Evolutionary conservation across 345 rosid species (phyloP).

Genomic region (Lepidium africanum): DNA sequence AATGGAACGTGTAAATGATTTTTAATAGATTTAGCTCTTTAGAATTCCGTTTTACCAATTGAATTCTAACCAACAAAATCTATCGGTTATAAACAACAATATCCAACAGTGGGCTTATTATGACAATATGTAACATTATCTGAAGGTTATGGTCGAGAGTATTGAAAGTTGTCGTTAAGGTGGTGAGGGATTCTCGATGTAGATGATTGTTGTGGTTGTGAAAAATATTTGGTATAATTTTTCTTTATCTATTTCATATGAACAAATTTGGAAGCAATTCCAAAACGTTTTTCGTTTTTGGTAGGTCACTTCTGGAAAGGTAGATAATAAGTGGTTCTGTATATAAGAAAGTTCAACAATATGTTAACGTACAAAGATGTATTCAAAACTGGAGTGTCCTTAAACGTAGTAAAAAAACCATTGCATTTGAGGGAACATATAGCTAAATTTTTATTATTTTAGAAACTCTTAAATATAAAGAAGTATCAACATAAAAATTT

Average conservation of each 20-base stretch:
- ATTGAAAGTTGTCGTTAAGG: constrained; percentile 65
- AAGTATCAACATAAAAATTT: neutral
- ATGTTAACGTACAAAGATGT: constrained; percentile 82
- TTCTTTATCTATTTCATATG: neutral
- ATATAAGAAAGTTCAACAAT: constrained; percentile 98
- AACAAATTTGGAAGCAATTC: neutral
- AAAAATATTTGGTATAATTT: constrained; percentile 63
- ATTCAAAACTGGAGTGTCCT: constrained; percentile 92
- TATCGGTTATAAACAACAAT: too few species aligned
- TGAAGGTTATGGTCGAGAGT: constrained; percentile 89
- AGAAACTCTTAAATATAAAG: neutral
- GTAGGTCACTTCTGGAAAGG: constrained; percentile 71
- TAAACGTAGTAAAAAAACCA: constrained; percentile 51
- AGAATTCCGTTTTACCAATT: too few species aligned
- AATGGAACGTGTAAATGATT: too few species aligned
- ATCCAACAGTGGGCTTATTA: neutral
- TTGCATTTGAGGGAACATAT: neutral
- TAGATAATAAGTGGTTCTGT: constrained; percentile 64
- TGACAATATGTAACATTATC: constrained; percentile 6
- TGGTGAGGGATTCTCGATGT: constrained; percentile 93
- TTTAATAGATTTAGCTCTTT: too few species aligned
- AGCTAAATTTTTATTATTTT: neutral
- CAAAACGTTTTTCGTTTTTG: constrained; percentile 14
- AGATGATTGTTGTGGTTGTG: constrained; percentile 92
- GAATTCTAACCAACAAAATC: too few species aligned